These are phyloP conservation scores for Barnettozyma salicaria DNA, from an alignment of 805 yeast species.

Conservation along the genomic window DNA sequence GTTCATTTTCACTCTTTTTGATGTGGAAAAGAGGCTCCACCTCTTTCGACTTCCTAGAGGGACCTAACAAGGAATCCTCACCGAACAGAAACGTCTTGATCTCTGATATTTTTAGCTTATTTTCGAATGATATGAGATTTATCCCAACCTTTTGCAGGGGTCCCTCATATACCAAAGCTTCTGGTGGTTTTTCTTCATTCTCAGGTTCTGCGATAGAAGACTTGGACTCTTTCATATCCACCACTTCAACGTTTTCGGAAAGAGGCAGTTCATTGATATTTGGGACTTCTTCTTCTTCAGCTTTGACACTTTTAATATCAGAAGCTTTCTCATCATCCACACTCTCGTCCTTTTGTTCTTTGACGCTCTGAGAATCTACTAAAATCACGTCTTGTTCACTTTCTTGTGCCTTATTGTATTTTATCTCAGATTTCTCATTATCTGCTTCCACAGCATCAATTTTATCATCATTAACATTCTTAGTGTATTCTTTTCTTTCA, in stretches of 20 bases:
- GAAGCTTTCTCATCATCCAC: not conserved
- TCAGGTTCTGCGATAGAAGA: slow-evolving; percentile 5
- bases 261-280: no score
- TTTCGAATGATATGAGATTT: slow-evolving; percentile 47
- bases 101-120: slow-evolving; percentile 26
- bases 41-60: slow-evolving; percentile 47
- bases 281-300: not conserved
- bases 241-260: not conserved
- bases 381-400: no score
- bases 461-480: no score
- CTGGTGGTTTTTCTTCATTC: slow-evolving; percentile 13
- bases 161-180: slow-evolving; percentile 50
- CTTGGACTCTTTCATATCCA: not conserved
- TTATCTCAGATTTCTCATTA: not conserved
- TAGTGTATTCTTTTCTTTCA: no score
- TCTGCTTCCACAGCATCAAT: slow-evolving; percentile 9
- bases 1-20: slow-evolving; percentile 23
- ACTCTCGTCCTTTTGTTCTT: not conserved
- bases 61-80: slow-evolving; percentile 44
- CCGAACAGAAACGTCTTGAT: slow-evolving; percentile 52
- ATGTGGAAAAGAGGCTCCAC: slow-evolving; percentile 46
- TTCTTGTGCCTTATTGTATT: no score
- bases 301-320: not conserved
- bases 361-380: no score
- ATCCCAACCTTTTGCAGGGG: slow-evolving; percentile 59